A percentile compares a stretch with the other conserved stretches of the same genome.
Evolutionary conservation across 345 rosid species (phyloP).

Genomic region (Lagerstroemia speciosa): DNA sequence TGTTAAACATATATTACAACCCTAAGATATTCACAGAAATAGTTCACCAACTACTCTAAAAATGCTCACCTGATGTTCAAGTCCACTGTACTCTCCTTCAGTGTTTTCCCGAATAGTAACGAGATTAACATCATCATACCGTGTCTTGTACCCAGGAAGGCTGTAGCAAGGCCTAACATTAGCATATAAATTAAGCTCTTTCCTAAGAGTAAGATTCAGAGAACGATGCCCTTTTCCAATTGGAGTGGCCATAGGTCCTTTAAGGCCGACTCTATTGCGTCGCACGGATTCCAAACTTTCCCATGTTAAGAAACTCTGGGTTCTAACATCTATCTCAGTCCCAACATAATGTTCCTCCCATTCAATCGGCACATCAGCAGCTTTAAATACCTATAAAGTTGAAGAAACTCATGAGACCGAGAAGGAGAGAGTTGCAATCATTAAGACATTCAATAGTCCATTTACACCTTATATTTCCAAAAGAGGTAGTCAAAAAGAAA

Average conservation of each 20-base stretch:
- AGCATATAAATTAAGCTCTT: conserved; percentile 93
- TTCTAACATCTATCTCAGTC: conserved; percentile 81
- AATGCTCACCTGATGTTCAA: conserved; percentile 83
- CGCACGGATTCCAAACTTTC: conserved; percentile 96
- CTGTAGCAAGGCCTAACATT: conserved; percentile 99
- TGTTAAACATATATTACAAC: not conserved
- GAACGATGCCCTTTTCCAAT: conserved; percentile 99
- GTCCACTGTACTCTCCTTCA: conserved; percentile 99
- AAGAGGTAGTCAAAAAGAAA: not conserved
- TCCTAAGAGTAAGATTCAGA: conserved; percentile 85
- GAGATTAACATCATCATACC: conserved; percentile 85
- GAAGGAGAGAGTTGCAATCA: not conserved
- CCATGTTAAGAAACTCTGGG: conserved; percentile 96
- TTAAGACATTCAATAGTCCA: not conserved
- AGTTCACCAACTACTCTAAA: not conserved
- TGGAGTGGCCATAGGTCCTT: conserved; percentile 99
- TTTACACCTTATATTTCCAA: not conserved
- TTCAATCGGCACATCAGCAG: conserved; percentile 81
- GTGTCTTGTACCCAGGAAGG: conserved; percentile 94
- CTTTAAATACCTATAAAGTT: conserved; percentile 21
- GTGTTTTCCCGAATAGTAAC: conserved; percentile 97
- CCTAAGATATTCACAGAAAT: not conserved
- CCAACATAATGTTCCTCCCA: conserved; percentile 97
- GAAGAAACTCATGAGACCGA: not conserved
- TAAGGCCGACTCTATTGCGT: conserved; percentile 72